Evolutionary conservation across 805 yeast genomes (phyloP), one percentile per base, ranked within the genome.

Genomic region (Candida ortonii): DNA sequence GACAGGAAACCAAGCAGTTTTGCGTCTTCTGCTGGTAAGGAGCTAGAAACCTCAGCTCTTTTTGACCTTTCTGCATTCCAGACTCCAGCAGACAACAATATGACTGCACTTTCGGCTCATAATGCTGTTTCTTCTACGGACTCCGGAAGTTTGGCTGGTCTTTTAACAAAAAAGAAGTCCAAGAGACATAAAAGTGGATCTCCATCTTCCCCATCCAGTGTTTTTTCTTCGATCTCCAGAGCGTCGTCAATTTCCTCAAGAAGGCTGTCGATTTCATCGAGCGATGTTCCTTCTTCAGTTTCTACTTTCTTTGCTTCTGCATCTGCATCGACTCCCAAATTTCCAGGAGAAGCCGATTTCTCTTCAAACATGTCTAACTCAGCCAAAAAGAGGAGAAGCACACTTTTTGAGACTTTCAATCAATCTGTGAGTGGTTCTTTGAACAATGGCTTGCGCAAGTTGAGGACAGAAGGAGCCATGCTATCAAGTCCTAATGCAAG

Each of bases 41-140:
- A 14, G 9, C 6, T 34, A 3, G 38, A 36, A 3, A 12, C 17
- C 12, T 11, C 28, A n/a, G 15, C 33, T 7, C 31, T 41, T 19
- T 56, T 56, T 33, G 61, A 56, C 34, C 38, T 55, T 20, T 50
- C 56, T 25, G 61, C 61, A 7, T 55, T 55, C 28, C 50, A 52
- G 22, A 30, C 52, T 18, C 52, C 57, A 5, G 34, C 38, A 16
- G 50, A 48, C 27, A 34, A 39, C 15, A 27, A 27, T n/a, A n/a
- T n/a, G n/a, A n/a, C n/a, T n/a, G n/a, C n/a, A n/a, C n/a, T n/a
- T n/a, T n/a, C n/a, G n/a, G n/a, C n/a, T n/a, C n/a, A n/a, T n/a
- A n/a, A n/a, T n/a, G n/a, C n/a, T n/a, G n/a, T n/a, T n/a, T n/a
- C n/a, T n/a, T n/a, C n/a, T n/a, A n/a, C n/a, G n/a, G n/a, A n/a